Evolutionary conservation across 352 stramenopile species (phyloP), one percentile per base, ranked within the genome.

Genomic region (Globisporangium parvum): DNA sequence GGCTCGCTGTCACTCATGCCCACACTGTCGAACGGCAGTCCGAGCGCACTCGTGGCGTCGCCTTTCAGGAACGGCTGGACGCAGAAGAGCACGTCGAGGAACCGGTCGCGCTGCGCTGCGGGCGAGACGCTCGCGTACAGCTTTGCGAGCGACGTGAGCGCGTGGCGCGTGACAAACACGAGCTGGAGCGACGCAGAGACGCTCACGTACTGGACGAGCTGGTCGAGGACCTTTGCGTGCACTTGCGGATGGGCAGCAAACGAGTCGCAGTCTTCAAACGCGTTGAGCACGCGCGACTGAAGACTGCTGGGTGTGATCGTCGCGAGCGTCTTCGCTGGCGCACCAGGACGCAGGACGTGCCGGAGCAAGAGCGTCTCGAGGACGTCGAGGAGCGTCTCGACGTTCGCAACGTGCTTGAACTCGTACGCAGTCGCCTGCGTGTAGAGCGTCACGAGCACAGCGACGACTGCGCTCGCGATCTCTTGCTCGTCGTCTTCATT

Each of bases 281-380:
- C 80, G 31, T 94, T 92, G 12, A 94, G 66, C 15, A 94, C 80
- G 9, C 84, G 76, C 1, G 81, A 89, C 62, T 91, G 81, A 12
- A 94, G 68, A 24, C 80, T 91, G 59, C 88, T 92, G n/a, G 73
- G 88, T 17, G 77, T 88, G 44, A 91, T 77, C 49, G 83, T 88
- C 10, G 73, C 73, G 28, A 80, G 60, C 10, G 63, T 56, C 55
- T 74, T 75, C 2, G 51, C 65, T 20, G 62, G 53, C 10, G 59
- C 53, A 18, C 55, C 51, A 21, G 68, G 68, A 2, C 53, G 64
- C 23, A 92, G 63, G 11, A 92, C 80, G 55, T 92, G 84, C 10
- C 75, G 78, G n/a, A 70, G 67, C n/a, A 91, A 67, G 33, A 89
- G 55, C 26, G 58, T 60, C 3, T 80, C 69, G 51, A 94, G 88